A percentile compares a stretch with the other conserved stretches of the same genome.
Conservation (phyloP, 805 yeast species). For the Torulaspora quercuum region DNA sequence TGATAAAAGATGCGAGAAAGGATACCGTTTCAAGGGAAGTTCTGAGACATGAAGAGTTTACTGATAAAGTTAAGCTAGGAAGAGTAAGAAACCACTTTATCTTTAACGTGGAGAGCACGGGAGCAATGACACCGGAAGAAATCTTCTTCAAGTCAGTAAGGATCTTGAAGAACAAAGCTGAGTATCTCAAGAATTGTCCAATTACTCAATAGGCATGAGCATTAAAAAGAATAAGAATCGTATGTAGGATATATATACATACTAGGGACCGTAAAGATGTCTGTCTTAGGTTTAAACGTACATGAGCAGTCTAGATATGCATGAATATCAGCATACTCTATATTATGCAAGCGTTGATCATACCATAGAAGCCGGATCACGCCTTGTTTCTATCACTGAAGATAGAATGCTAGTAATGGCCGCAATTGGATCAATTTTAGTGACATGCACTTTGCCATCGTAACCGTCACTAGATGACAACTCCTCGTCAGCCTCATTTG, state of each 20-base stretch:
- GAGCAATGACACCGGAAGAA: conserved; percentile 96
- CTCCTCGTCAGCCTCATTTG: conserved; percentile 10
- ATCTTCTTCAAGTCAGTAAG: conserved; percentile 88
- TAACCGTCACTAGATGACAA: conserved; percentile 42
- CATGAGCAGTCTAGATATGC: too few species aligned
- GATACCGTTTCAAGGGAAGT: conserved; percentile 98
- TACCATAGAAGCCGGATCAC: conserved; percentile 1
- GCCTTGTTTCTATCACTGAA: conserved; percentile 16
- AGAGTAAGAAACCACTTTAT: conserved; percentile 90
- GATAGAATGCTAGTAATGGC: conserved; percentile 26
- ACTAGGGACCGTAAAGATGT: too few species aligned
- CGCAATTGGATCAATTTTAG: conserved; percentile 36
- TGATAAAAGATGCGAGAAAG: conserved; percentile 82
- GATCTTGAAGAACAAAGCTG: conserved; percentile 80
- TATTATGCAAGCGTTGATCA: too few species aligned
- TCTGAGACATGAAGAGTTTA: conserved; percentile 85
- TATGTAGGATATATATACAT: conserved; percentile 5
- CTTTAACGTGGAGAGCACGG: conserved; percentile 90
- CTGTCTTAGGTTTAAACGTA: too few species aligned
- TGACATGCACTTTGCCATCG: conserved; percentile 41
- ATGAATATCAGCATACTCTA: too few species aligned
- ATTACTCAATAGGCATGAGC: conserved; percentile 48
- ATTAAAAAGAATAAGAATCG: conserved; percentile 6
- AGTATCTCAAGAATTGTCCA: conserved; percentile 73
- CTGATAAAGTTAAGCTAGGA: conserved; percentile 85